Percentiles rank a stretch among this genome's conserved stretches.
Conservation (phyloP, 441 rosid genomes). For the Breynia disticha region DNA sequence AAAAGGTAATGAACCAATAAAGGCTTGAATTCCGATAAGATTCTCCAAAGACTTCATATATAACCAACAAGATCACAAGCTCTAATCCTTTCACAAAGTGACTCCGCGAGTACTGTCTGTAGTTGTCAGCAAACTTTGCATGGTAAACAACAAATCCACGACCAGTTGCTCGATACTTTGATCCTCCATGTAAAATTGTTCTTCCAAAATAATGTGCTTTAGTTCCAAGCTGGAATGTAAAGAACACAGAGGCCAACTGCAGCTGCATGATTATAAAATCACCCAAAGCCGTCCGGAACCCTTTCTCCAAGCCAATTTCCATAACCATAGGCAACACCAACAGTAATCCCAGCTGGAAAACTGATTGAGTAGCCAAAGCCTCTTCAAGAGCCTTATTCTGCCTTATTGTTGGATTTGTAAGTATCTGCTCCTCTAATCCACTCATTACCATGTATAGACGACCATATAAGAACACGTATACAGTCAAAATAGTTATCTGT, state of each 20-base stretch:
- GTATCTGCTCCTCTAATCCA: conserved; percentile 64
- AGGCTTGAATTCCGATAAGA: conserved; percentile 72
- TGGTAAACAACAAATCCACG: conserved; percentile 90
- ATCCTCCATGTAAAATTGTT: conserved; percentile 88
- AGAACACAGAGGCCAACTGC: conserved; percentile 89
- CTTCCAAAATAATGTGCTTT: conserved; percentile 87
- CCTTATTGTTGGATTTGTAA: conserved; percentile 43
- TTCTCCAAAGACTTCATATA: conserved; percentile 57
- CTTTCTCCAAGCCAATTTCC: conserved; percentile 93
- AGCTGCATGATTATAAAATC: conserved; percentile 92
- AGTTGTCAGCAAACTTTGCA: conserved; percentile 84
- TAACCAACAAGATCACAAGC: conserved; percentile 48
- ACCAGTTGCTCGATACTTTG: conserved; percentile 77
- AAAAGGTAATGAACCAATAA: conserved; percentile 55
- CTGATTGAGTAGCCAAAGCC: conserved; percentile 75
- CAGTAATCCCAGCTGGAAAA: conserved; percentile 77
- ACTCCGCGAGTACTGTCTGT: conserved; percentile 84
- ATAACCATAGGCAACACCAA: conserved; percentile 89
- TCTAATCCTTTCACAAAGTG: conserved; percentile 96
- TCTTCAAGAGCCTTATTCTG: conserved; percentile 73
- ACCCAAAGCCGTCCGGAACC: conserved; percentile 79
- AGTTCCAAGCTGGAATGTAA: conserved; percentile 97
- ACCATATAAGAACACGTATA: conserved; percentile 89
- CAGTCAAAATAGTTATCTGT: conserved; percentile 80
- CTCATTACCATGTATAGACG: conserved; percentile 94